phyloP scores from a whole-genome alignment of 2,329 filamentous ascomycete genomes.

The Venturia oleaginea region DNA sequence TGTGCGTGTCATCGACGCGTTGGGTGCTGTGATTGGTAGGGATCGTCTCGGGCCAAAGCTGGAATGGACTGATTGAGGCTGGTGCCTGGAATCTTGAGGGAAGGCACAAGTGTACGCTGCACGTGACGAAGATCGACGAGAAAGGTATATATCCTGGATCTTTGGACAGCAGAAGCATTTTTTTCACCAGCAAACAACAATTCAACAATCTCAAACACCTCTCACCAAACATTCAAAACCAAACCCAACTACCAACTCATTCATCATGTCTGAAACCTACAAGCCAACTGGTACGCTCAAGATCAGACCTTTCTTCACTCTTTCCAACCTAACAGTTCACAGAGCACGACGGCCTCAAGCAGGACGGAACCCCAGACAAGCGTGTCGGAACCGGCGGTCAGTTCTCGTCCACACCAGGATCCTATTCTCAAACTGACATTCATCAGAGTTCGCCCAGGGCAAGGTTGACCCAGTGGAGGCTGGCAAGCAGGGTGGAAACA shows the following conservation, averaged over 20 bases:
- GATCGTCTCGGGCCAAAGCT: not conserved
- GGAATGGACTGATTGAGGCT: not conserved
- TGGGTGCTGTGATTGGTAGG: not conserved
- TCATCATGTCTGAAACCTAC: slow-evolving; percentile 26
- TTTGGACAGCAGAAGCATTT: not conserved
- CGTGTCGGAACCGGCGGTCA: slow-evolving; percentile 31
- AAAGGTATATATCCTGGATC: not conserved
- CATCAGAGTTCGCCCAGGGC: slow-evolving; percentile 30
- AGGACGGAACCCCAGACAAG: slow-evolving; percentile 34
- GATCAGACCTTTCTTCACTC: too few species aligned
- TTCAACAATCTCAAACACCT: not conserved
- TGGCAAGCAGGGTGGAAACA: slow-evolving; percentile 30
- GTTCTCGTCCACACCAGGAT: not conserved
- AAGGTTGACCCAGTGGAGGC: slow-evolving; percentile 34
- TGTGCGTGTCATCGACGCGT: not conserved
- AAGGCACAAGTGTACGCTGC: too few species aligned
- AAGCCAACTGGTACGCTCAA: slow-evolving; percentile 25
- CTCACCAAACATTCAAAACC: slow-evolving; percentile 8
- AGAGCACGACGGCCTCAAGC: slow-evolving; percentile 35
- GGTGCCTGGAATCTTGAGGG: not conserved
- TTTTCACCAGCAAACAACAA: slow-evolving; percentile 3
- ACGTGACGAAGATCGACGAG: not conserved
- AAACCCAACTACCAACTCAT: slow-evolving; percentile 9
- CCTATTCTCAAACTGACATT: not conserved
- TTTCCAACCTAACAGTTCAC: not conserved